A percentile compares a stretch with the other conserved stretches of the same genome.
Conservation (phyloP, 176 grass and related monocot species). For the Oryza longistaminata region DNA sequence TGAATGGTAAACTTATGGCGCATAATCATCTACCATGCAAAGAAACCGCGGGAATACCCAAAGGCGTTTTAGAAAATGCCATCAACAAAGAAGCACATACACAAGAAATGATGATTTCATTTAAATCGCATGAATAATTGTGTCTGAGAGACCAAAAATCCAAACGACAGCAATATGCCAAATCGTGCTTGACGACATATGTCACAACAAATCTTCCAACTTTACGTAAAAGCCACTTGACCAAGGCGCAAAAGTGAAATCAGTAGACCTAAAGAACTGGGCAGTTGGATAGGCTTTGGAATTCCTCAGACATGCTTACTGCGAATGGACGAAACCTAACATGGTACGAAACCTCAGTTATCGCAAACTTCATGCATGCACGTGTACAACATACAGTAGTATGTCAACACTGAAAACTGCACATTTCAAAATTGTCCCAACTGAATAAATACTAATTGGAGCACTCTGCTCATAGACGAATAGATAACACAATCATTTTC, state of each 20-base stretch:
- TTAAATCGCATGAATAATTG: not conserved
- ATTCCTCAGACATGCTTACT: not conserved
- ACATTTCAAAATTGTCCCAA: not conserved
- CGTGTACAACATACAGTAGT: constrained; percentile 1
- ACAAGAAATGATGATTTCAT: not conserved
- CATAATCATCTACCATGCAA: not conserved
- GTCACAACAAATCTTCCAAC: not conserved
- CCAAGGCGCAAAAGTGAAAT: not conserved
- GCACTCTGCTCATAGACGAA: not conserved
- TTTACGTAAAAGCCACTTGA: not conserved
- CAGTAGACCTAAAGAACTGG: not conserved
- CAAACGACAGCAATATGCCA: not conserved
- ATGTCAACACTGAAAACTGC: not conserved
- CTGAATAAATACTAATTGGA: constrained; percentile 10
- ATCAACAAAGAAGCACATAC: not conserved
- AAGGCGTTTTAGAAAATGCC: not conserved
- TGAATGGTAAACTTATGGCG: not conserved
- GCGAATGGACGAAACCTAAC: not conserved
- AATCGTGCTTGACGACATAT: not conserved
- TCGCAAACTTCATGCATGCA: not conserved
- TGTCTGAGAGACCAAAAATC: not conserved
- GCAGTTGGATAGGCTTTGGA: not conserved
- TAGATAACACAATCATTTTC: not conserved
- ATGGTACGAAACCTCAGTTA: not conserved
- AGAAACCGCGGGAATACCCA: not conserved